Evolutionary conservation across 768 basidiomycete species (phyloP).

Genomic region (Boletus rubropictus): DNA sequence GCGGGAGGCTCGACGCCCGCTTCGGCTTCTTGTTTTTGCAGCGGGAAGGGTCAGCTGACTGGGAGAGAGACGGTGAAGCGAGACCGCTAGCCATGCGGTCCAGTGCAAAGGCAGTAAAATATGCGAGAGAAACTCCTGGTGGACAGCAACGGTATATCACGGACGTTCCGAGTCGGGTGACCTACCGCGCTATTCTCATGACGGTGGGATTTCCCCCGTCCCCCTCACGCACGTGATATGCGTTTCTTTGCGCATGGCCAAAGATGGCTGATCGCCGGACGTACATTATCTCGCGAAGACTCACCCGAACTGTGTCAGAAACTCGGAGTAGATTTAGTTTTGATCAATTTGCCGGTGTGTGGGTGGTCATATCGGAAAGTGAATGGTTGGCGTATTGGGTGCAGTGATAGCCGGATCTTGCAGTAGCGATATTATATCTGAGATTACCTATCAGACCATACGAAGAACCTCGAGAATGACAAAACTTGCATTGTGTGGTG

Average conservation of each 20-base stretch:
- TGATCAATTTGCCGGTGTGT: too few species aligned
- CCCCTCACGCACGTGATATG: neutral
- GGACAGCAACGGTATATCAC: neutral
- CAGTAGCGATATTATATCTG: too few species aligned
- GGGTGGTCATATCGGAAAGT: too few species aligned
- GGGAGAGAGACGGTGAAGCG: neutral
- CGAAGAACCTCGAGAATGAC: too few species aligned
- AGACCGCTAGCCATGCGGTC: neutral
- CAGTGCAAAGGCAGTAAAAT: too few species aligned
- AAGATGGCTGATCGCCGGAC: neutral
- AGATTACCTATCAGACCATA: too few species aligned
- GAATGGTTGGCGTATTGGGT: too few species aligned
- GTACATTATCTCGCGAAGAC: too few species aligned
- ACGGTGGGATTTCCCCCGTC: neutral
- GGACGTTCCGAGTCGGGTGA: neutral
- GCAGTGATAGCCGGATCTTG: too few species aligned
- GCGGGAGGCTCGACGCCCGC: neutral
- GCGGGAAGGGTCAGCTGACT: slow-evolving; percentile 6
- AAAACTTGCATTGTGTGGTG: too few species aligned
- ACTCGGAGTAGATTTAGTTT: too few species aligned
- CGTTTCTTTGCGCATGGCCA: neutral
- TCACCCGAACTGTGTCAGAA: too few species aligned
- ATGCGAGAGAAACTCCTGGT: neutral
- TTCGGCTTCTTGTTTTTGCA: neutral
- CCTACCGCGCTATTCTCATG: slow-evolving; percentile 5